Percentiles rank a stretch among this genome's conserved stretches.
These are phyloP conservation scores for Helminthosporium solani DNA, from an alignment of 2,329 filamentous ascomycete species.

Conservation along the genomic window DNA sequence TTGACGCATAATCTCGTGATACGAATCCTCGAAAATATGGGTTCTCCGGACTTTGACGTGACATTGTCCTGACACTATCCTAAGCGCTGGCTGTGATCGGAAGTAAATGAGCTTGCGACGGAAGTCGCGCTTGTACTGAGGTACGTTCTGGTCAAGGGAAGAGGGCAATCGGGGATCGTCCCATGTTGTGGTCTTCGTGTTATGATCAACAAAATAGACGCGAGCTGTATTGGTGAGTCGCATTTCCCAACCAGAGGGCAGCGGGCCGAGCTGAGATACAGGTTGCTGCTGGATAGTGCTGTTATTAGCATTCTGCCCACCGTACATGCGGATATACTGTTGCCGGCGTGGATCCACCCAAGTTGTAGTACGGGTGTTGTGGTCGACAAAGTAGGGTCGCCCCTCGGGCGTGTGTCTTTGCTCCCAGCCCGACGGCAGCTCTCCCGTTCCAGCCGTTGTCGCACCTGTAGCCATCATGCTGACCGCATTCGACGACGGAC, in stretches of 20 bases:
- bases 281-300: constrained; percentile 96
- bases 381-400: constrained; percentile 94
- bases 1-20: constrained; percentile 96
- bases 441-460: constrained; percentile 90
- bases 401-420: constrained; percentile 94
- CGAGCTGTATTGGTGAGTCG: constrained; percentile 95
- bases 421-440: constrained; percentile 95
- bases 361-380: constrained; percentile 96
- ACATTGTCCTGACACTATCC: constrained; percentile 93
- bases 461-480: constrained; percentile 94
- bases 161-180: constrained; percentile 94
- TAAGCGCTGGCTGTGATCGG: constrained; percentile 92
- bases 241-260: constrained; percentile 99
- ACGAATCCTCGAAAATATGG: constrained; percentile 98
- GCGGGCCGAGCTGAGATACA: constrained; percentile 89
- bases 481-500: constrained; percentile 58
- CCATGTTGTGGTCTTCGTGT: constrained; percentile 99
- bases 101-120: constrained; percentile 98
- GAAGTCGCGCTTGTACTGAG: constrained; percentile 99
- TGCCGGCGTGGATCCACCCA: constrained; percentile 97
- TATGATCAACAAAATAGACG: constrained; percentile 99
- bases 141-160: constrained; percentile 95
- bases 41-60: constrained; percentile 96
- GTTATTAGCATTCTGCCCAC: constrained; percentile 71
- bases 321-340: constrained; percentile 98